These are phyloP conservation scores for Auxenochlorella protothecoides DNA, from an alignment of 139 green algal genomes.

Conservation along the genomic window DNA sequence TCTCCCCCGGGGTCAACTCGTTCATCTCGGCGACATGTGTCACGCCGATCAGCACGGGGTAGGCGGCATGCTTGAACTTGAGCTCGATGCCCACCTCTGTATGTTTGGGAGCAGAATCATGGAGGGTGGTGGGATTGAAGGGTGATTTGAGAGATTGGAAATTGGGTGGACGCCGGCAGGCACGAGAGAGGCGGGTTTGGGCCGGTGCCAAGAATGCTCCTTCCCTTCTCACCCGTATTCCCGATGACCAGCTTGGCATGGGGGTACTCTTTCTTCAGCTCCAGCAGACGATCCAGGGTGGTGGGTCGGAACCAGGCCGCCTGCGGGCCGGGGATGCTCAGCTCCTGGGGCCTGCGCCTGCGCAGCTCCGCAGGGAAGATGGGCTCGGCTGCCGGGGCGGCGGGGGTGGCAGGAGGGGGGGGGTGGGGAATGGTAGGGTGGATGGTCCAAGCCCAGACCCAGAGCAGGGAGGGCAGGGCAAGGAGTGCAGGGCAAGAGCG, in stretches of 20 bases:
- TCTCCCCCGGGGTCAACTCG: conserved; percentile 4
- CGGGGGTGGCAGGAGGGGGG: background rate
- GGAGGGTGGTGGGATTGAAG: too few relatives aligned
- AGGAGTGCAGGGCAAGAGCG: background rate
- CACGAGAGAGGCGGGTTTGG: too few relatives aligned
- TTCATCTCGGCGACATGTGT: conserved; percentile 78
- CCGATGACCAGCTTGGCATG: conserved; percentile 73
- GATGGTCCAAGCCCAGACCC: background rate
- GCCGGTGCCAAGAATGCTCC: too few relatives aligned
- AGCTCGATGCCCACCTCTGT: conserved; percentile 92
- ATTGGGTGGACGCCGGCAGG: too few relatives aligned
- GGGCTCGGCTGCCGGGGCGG: conserved; percentile 46
- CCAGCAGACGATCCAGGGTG: conserved; percentile 63
- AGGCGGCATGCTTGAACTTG: conserved; percentile 84
- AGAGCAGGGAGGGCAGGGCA: background rate
- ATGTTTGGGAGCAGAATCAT: background rate
- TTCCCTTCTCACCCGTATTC: conserved; percentile 53
- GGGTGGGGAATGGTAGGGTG: background rate
- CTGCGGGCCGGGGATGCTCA: conserved; percentile 35
- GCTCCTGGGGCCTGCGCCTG: conserved; percentile 16
- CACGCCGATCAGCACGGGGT: conserved; percentile 63
- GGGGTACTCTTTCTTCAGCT: conserved; percentile 48
- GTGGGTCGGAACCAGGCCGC: conserved; percentile 45
- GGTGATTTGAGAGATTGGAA: too few relatives aligned
- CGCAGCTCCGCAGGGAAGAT: conserved; percentile 90